Percentiles rank a stretch among this genome's conserved stretches.
Conservation (phyloP, 768 basidiomycete species). For the Chiua virens region DNA sequence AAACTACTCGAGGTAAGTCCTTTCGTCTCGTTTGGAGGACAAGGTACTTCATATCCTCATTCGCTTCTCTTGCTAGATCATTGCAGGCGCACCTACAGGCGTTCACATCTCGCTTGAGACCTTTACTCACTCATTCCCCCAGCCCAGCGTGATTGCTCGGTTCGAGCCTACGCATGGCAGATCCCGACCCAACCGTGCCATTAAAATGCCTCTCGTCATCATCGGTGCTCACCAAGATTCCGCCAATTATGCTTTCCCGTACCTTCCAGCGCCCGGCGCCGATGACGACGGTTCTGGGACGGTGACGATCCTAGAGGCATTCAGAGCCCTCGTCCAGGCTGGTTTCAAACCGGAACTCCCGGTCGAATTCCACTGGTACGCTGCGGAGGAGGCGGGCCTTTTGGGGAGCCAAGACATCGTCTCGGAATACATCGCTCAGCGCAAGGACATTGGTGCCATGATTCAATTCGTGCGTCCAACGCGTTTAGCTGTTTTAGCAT, state of each 20-base stretch:
- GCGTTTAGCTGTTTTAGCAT: too few species aligned
- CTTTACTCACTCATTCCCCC: conserved; percentile 22
- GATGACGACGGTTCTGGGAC: conserved; percentile 62
- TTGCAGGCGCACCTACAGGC: conserved; percentile 8
- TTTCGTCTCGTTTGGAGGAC: too few species aligned
- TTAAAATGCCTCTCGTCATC: conserved; percentile 33
- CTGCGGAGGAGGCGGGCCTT: conserved; percentile 55
- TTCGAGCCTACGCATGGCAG: conserved; percentile 17
- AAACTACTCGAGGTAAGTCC: conserved; percentile 9
- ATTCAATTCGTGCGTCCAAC: conserved; percentile 42
- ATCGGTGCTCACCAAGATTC: conserved; percentile 46
- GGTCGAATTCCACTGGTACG: conserved; percentile 85
- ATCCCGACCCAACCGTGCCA: conserved; percentile 1
- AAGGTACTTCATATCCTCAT: too few species aligned
- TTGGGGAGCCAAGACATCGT: conserved; percentile 49
- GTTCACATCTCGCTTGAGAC: conserved; percentile 20
- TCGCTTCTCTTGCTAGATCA: conserved; percentile 1
- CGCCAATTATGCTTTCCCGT: conserved; percentile 39
- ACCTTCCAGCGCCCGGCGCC: conserved; percentile 47
- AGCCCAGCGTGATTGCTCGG: conserved; percentile 21
- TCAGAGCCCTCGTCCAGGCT: conserved; percentile 65
- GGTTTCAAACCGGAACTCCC: conserved; percentile 65
- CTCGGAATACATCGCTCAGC: conserved; percentile 45
- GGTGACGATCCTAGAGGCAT: conserved; percentile 75
- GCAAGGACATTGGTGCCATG: conserved; percentile 49